These are phyloP conservation scores for Eucalyptus leucophloia DNA, from an alignment of 345 rosid species.

Conservation along the genomic window DNA sequence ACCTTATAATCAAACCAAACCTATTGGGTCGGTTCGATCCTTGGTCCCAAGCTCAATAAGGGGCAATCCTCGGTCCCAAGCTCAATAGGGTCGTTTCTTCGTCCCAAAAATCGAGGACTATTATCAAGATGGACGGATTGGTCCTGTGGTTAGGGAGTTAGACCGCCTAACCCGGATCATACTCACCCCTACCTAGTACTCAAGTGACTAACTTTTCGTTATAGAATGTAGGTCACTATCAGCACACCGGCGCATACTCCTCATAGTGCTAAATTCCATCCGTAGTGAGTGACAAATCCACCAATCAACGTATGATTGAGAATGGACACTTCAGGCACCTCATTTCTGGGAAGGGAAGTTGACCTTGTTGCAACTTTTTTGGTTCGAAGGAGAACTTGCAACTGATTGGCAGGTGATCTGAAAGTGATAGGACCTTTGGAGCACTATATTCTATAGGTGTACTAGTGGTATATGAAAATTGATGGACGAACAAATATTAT, in stretches of 20 bases:
- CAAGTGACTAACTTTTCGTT: not conserved
- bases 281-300: not conserved
- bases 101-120: too few species aligned
- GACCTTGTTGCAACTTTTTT: not conserved
- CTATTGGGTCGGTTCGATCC: too few species aligned
- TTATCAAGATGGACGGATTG: too few species aligned
- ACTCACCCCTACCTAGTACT: too few species aligned
- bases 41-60: too few species aligned
- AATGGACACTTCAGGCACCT: not conserved
- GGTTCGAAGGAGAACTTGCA: not conserved
- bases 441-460: not conserved
- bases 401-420: too few species aligned
- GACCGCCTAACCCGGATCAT: too few species aligned
- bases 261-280: not conserved
- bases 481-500: not conserved
- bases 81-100: too few species aligned
- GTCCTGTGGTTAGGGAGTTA: too few species aligned
- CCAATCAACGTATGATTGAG: too few species aligned
- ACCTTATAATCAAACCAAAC: too few species aligned
- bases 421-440: not conserved
- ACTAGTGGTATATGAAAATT: not conserved
- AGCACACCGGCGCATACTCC: not conserved
- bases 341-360: not conserved
- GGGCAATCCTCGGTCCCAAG: too few species aligned
- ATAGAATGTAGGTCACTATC: not conserved